Evolutionary conservation across 1,284 basidiomycete genomes (phyloP), one percentile per base, ranked within the genome.

Genomic region (Cystobasidium slooffiae): DNA sequence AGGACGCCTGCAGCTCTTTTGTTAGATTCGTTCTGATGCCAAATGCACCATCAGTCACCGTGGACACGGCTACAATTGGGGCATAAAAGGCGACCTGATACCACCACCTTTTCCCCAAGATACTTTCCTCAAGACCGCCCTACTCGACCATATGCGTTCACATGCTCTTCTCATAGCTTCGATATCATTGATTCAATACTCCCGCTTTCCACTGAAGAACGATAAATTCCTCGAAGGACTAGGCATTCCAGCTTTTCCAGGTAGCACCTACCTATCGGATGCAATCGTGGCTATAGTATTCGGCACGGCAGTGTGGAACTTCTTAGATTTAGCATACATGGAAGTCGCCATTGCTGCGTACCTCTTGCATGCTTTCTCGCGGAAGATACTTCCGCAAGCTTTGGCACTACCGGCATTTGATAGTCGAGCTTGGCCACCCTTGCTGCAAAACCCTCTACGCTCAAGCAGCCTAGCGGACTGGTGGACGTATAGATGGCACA

Each of bases 401-500:
- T 16, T 73, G 14, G 46, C 41, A 51, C 70, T 52, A 6, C 22
- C 51, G 16, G 39, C 37, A 3, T 73, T 73, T 31, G 70, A 73
- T 43, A 24, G 31, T 9, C 44, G 70, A 18, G 20, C 52, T 6
- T 73, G 70, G 70, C 70, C 70, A 5, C 63, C 70, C 8, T 53
- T 73, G 14, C 52, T 73, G 51, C 70, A 62, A 20, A 72, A 41
- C 31, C 70, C 70, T 3, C 43, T 73, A 47, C 44, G 46, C 14
- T 55, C 56, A 31, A 46, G 24, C n/a, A 66, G 70, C 22, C 63
- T 73, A 39, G 70, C 70, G 1, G 70, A 73, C 55, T 73, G 62
- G 59, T 73, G 70, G 70, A 73, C 70, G 3, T 73, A 73, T 44
- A 49, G 70, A 20, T 73, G 70, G 70, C 70, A 73, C 52, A 72